Evolutionary conservation across 164 flowering plant species (phyloP).

Genomic region (Liriodendron chinense): DNA sequence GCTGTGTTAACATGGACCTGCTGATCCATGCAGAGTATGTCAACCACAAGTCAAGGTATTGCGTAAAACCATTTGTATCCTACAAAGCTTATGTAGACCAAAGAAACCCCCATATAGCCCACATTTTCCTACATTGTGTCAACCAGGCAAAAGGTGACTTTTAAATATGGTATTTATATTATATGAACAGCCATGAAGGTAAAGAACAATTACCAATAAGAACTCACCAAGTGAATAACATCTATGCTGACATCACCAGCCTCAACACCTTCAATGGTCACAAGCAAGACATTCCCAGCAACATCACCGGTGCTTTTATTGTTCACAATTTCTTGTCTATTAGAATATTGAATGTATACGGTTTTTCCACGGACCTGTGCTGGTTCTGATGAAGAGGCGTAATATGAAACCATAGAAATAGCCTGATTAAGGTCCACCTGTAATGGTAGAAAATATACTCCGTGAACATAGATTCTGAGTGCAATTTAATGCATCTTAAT

Average conservation of each 20-base stretch:
- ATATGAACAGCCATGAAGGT: background rate
- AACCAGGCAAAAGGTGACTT: background rate
- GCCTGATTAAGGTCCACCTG: slow-evolving; percentile 86
- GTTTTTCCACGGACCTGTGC: slow-evolving; percentile 88
- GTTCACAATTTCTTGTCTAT: slow-evolving; percentile 85
- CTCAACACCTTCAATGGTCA: slow-evolving; percentile 87
- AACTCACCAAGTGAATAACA: slow-evolving; percentile 81
- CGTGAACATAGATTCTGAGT: background rate
- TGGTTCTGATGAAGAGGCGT: slow-evolving; percentile 85
- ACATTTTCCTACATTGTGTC: background rate
- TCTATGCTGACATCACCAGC: slow-evolving; percentile 92
- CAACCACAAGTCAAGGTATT: slow-evolving; percentile 12
- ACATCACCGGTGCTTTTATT: slow-evolving; percentile 79
- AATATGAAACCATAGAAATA: slow-evolving; percentile 79
- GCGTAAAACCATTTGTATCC: background rate
- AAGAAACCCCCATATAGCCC: background rate
- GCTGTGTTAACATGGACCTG: slow-evolving; percentile 29
- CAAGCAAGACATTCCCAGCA: slow-evolving; percentile 86
- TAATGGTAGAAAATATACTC: slow-evolving; percentile 6
- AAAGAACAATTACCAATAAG: background rate
- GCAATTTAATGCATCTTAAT: background rate
- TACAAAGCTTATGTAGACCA: background rate
- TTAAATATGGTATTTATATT: background rate
- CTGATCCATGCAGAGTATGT: slow-evolving; percentile 26
- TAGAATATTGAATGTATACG: slow-evolving; percentile 85